Base-by-base conservation (phyloP, 1,139 yeast species). In the Hyphopichia pseudoburtonii region DNA sequence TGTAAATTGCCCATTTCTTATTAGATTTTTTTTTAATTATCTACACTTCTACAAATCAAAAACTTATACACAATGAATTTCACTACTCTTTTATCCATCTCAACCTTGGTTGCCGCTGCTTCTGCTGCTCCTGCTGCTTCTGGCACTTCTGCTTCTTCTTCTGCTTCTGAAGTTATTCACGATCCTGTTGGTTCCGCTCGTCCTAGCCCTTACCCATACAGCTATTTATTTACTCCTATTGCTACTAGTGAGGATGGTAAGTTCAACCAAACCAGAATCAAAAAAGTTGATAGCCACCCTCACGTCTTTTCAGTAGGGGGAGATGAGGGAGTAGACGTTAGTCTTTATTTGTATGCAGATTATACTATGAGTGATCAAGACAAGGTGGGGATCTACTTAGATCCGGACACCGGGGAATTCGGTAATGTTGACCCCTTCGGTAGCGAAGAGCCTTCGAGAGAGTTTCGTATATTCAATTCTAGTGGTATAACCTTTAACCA, bases 251-350 rank as follows among this genome's bases (percentile, higher is more conserved):
- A n/a, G n/a, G n/a, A n/a, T n/a, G n/a, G n/a, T n/a, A n/a, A n/a
- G n/a, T n/a, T n/a, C n/a, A n/a, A 51, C 56, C 31, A 51, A 56
- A 33, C 53, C 62, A 5, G 62, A 21, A 56, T 60, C 48, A 58
- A 54, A 43, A 57, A 58, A 48, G 65, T 56, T 14, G 46, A 42
- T 9, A 42, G 52, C 4, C 65, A 61, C 48, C 54, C 56, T 10
- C 64, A 60, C 28, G 66, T 61, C 7, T 61, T 62, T 43, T 45
- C 61, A 10, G 65, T 62, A 23, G 67, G 66, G 14, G 66, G 65
- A 2, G 25, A 38, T 27, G 59, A 54, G n/a, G 67, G 66, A 14
- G 37, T 44, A 8, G 57, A 45, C 33, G 47, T 56, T 28, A 37
- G 39, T n/a, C 50, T 61, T 36, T 45, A 55, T 9, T 52, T 60